Conservation (phyloP, 192 early-diverging fungal genomes). For the Coemansia sp. region DNA sequence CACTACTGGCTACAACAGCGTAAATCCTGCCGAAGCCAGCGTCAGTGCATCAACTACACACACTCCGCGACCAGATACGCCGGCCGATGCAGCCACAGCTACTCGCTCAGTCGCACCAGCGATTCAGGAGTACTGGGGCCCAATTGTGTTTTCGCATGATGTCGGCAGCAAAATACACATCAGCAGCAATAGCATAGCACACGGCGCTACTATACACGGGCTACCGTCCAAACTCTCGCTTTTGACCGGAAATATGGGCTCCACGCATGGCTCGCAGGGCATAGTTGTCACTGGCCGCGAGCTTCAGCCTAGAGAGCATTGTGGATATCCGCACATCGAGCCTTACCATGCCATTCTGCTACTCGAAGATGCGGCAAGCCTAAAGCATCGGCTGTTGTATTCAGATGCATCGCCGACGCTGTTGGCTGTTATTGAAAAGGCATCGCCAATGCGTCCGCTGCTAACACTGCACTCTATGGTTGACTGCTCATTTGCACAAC, state of each 20-base stretch:
- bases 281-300: conserved; percentile 56
- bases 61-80: conserved; percentile 42
- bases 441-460: conserved; percentile 50
- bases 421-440: conserved; percentile 64
- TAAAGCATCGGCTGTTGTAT: conserved; percentile 77
- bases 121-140: conserved; percentile 38
- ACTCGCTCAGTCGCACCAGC: conserved; percentile 22
- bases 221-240: conserved; percentile 9
- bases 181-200: conserved; percentile 6
- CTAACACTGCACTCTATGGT: conserved; percentile 77
- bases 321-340: conserved; percentile 67
- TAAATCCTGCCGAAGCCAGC: conserved; percentile 16
- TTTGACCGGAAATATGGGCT: conserved; percentile 13
- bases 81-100: conserved; percentile 13
- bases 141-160: conserved; percentile 25
- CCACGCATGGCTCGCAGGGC: conserved; percentile 18
- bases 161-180: background rate
- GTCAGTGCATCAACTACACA: conserved; percentile 19
- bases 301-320: conserved; percentile 55
- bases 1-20: conserved; percentile 8
- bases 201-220: conserved; percentile 12
- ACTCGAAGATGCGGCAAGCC: conserved; percentile 76
- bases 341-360: conserved; percentile 88
- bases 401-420: conserved; percentile 84
- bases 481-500: conserved; percentile 92